A percentile compares a stretch with the other conserved stretches of the same genome.
Conservation (phyloP, 805 yeast genomes). For the Grigorovia transvaalensis region DNA sequence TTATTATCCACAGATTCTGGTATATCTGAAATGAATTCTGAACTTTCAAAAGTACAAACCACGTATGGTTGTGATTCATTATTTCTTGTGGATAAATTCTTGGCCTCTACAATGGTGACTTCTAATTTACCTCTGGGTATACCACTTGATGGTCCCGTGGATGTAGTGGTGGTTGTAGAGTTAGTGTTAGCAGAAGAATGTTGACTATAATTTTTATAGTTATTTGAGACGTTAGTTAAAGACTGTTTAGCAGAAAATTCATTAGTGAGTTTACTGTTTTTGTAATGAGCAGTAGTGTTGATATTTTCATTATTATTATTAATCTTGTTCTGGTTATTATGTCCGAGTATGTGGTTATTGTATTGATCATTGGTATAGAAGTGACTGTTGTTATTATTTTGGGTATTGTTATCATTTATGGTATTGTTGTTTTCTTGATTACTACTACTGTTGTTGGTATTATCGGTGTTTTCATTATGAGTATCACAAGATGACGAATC, state of each 20-base stretch:
- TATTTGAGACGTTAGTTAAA: conserved; percentile 4
- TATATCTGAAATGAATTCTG: conserved; percentile 80
- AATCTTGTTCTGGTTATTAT: conserved; percentile 10
- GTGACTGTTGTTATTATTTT: background rate
- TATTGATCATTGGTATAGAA: background rate
- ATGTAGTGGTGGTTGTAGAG: conserved; percentile 2
- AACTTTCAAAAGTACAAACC: conserved; percentile 83
- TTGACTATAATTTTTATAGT: background rate
- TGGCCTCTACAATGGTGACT: conserved; percentile 74
- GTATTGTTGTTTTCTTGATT: background rate
- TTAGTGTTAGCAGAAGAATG: background rate
- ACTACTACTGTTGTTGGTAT: background rate
- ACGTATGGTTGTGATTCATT: conserved; percentile 69
- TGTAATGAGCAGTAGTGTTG: conserved; percentile 7
- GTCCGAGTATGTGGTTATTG: background rate
- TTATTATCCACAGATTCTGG: conserved; percentile 39
- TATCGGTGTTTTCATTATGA: background rate
- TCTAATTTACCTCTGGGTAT: conserved; percentile 73
- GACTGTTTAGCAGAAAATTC: conserved; percentile 6
- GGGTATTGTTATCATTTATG: background rate
- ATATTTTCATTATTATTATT: conserved; percentile 9
- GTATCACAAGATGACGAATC: conserved; percentile 4
- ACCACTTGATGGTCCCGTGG: conserved; percentile 10
- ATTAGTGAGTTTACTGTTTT: background rate
- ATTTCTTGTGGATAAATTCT: conserved; percentile 47